These are phyloP conservation scores for Pseudocercospora vitis DNA, from an alignment of 2,329 filamentous ascomycete genomes.

Conservation along the genomic window DNA sequence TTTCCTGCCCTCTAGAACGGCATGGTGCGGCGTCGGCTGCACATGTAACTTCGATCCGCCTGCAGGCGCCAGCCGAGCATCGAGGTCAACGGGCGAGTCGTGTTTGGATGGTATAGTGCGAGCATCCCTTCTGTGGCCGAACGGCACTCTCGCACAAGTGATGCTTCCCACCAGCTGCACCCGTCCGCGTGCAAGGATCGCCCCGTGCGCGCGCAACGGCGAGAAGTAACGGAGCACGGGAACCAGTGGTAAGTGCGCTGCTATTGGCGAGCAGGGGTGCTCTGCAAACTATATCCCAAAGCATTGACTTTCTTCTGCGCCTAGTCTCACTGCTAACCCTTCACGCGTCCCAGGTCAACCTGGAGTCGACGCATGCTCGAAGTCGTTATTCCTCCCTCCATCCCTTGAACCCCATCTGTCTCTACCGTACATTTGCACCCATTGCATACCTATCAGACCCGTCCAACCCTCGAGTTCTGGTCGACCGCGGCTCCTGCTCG, in stretches of 20 bases:
- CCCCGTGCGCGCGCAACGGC: slow-evolving; percentile 13
- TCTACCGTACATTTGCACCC: slow-evolving; percentile 22
- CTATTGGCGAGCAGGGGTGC: slow-evolving; percentile 19
- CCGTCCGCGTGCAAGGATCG: slow-evolving; percentile 10
- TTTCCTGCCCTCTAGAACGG: slow-evolving; percentile 15
- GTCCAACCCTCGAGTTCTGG: not conserved
- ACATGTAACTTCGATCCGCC: slow-evolving; percentile 13
- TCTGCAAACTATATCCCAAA: slow-evolving; percentile 18
- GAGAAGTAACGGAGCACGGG: slow-evolving; percentile 12
- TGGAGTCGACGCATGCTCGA: slow-evolving; percentile 11
- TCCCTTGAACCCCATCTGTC: slow-evolving; percentile 19
- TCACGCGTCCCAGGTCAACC: slow-evolving; percentile 16
- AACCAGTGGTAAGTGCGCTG: slow-evolving; percentile 21
- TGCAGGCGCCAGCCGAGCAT: slow-evolving; percentile 10
- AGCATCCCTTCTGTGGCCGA: slow-evolving; percentile 6
- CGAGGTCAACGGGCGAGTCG: not conserved
- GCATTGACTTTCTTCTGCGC: slow-evolving; percentile 13
- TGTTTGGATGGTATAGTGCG: not conserved
- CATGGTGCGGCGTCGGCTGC: slow-evolving; percentile 14
- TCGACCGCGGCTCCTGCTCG: slow-evolving; percentile 5
- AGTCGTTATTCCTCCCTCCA: slow-evolving; percentile 9
- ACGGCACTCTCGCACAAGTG: not conserved
- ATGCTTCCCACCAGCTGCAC: not conserved
- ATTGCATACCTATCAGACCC: slow-evolving; percentile 15
- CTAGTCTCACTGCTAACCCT: slow-evolving; percentile 14